phyloP scores from a whole-genome alignment of 108 stramenopile species.

The Pseudonitzschia delicatissima region DNA sequence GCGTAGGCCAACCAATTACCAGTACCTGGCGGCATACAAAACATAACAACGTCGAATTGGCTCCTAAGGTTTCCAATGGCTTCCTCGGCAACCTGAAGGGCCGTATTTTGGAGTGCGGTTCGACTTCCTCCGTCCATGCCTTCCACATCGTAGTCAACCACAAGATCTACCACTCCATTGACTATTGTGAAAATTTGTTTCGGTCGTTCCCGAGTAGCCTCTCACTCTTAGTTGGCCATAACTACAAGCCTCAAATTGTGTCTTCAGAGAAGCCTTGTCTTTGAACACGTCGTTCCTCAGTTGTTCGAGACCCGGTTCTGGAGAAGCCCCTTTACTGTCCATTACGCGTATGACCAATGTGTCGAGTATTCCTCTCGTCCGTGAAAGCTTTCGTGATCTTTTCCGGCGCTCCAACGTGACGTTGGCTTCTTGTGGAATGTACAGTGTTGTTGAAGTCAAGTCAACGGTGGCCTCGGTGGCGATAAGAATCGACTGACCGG shows the following conservation, averaged over 20 bases:
- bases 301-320: neutral
- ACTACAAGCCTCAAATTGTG: neutral
- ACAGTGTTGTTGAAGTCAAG: too few species aligned
- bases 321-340: neutral
- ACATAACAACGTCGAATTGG: constrained; percentile 11
- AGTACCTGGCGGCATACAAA: neutral
- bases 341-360: neutral
- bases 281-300: neutral
- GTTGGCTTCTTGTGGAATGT: neutral
- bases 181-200: neutral
- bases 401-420: neutral
- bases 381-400: neutral
- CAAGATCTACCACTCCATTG: neutral
- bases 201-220: neutral
- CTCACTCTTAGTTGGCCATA: neutral
- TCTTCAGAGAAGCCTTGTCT: neutral
- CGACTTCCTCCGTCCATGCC: neutral
- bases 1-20: constrained; percentile 22
- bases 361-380: neutral
- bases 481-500: too few species aligned
- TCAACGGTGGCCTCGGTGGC: too few species aligned
- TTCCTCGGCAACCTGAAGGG: neutral
- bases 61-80: constrained; percentile 8
- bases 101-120: neutral
- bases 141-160: neutral